Evolutionary conservation across 1,284 basidiomycete species (phyloP).

Genomic region (Schizopora paradoxa): DNA sequence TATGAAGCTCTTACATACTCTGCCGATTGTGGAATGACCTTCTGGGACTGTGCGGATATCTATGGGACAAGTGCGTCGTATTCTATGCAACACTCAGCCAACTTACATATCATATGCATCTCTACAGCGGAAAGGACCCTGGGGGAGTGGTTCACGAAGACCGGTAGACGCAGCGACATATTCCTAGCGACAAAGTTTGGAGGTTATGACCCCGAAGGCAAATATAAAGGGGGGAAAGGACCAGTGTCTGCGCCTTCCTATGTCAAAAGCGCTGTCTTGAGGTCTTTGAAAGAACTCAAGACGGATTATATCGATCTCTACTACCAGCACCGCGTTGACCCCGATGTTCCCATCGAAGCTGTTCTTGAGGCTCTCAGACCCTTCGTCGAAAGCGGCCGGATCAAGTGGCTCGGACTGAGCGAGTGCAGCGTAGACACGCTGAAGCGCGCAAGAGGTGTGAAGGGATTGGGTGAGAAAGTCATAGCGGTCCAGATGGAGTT

Average conservation of each 20-base stretch:
- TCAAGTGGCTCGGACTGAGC: conserved; percentile 37
- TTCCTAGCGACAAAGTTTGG: conserved; percentile 32
- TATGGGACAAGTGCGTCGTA: conserved; percentile 8
- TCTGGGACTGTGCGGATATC: conserved; percentile 10
- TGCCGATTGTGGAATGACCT: conserved; percentile 3
- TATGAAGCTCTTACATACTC: conserved; percentile 10
- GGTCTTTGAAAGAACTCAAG: conserved; percentile 25
- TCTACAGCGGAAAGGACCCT: conserved; percentile 6
- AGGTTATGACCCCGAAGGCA: conserved; percentile 18
- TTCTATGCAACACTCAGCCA: too few relatives aligned
- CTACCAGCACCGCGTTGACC: conserved; percentile 36
- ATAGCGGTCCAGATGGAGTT: conserved; percentile 41
- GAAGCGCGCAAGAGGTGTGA: conserved; percentile 31
- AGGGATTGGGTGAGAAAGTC: conserved; percentile 25
- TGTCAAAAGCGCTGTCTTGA: conserved; percentile 24
- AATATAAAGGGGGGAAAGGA: conserved; percentile 6
- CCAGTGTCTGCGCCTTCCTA: conserved; percentile 26
- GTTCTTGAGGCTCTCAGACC: conserved; percentile 35
- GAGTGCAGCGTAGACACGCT: conserved; percentile 41
- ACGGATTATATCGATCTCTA: conserved; percentile 33
- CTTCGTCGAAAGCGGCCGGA: conserved; percentile 33
- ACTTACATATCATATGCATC: neutral
- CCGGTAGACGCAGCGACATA: conserved; percentile 11
- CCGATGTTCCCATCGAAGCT: conserved; percentile 37
- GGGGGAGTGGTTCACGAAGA: conserved; percentile 12